phyloP scores from a whole-genome alignment of 768 basidiomycete genomes.

The Panaeolus papilionaceus region DNA sequence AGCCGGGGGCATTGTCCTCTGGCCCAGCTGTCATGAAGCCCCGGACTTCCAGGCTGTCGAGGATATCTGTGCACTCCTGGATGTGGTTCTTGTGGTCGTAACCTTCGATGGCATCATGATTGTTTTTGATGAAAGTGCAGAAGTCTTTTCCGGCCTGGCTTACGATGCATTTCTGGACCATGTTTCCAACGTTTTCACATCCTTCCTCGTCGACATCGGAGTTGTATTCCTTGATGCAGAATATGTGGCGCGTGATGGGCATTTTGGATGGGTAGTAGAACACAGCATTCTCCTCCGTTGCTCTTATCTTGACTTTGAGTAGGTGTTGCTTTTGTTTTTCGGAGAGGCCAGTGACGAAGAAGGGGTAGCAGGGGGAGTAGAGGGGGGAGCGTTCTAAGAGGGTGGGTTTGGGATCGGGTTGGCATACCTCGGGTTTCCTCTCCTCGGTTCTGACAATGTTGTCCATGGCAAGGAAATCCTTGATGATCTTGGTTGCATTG shows the following conservation, averaged over 20 bases:
- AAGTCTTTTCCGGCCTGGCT: background rate
- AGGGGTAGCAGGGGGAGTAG: background rate
- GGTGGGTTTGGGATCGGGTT: no score
- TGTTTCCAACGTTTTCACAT: background rate
- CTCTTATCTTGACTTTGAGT: background rate
- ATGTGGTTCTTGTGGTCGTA: background rate
- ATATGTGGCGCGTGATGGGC: background rate
- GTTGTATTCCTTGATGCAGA: background rate
- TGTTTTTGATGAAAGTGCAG: background rate
- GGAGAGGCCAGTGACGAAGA: background rate
- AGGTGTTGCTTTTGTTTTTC: background rate
- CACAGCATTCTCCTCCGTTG: background rate
- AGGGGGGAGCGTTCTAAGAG: background rate
- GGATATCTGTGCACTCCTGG: background rate
- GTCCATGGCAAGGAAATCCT: no score
- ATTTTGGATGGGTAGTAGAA: background rate
- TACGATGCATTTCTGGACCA: background rate
- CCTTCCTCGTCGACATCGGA: background rate
- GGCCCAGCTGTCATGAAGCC: background rate
- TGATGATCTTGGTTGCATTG: no score
- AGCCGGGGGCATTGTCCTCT: background rate
- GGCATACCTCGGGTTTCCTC: no score
- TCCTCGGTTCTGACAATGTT: no score
- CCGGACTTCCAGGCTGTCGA: background rate
- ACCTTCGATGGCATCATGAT: background rate